phyloP scores from a whole-genome alignment of 1,284 basidiomycete genomes.

The Apiotrichum laibachii region DNA sequence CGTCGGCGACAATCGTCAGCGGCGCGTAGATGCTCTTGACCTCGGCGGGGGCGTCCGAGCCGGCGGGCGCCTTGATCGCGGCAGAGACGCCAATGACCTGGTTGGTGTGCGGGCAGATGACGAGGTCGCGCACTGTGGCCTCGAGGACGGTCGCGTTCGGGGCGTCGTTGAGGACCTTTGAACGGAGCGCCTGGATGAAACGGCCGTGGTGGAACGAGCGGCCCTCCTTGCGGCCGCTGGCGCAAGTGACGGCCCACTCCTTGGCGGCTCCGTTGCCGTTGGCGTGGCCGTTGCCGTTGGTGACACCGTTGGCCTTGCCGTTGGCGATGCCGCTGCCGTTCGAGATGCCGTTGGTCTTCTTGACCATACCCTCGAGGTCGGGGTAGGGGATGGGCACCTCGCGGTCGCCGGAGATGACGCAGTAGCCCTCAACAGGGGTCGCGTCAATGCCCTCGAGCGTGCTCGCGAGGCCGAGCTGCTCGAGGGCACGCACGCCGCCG shows the following conservation, averaged over 20 bases:
- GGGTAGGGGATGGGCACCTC: slow-evolving; percentile 79
- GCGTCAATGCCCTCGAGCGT: slow-evolving; percentile 82
- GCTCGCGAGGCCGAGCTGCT: slow-evolving; percentile 68
- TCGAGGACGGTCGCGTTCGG: slow-evolving; percentile 68
- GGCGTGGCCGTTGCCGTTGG: slow-evolving; percentile 3
- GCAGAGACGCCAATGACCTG: slow-evolving; percentile 65
- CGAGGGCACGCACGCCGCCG: slow-evolving; percentile 76
- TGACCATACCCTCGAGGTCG: slow-evolving; percentile 39
- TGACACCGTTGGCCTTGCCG: slow-evolving; percentile 15
- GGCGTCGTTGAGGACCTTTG: slow-evolving; percentile 58
- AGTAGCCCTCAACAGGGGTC: slow-evolving; percentile 81
- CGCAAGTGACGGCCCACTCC: slow-evolving; percentile 3
- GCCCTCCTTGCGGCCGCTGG: slow-evolving; percentile 55
- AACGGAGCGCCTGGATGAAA: slow-evolving; percentile 77
- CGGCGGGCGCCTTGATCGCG: slow-evolving; percentile 47
- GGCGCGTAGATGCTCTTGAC: slow-evolving; percentile 59
- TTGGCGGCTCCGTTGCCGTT: slow-evolving; percentile 4
- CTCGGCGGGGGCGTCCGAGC: slow-evolving; percentile 12
- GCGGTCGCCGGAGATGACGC: slow-evolving; percentile 62
- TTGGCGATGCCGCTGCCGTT: slow-evolving; percentile 7
- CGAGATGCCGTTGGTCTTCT: slow-evolving; percentile 5
- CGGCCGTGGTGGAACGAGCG: slow-evolving; percentile 92
- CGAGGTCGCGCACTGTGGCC: slow-evolving; percentile 73
- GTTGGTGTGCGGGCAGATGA: slow-evolving; percentile 60
- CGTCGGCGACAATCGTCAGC: slow-evolving; percentile 86